Percentiles rank a stretch among this genome's conserved stretches.
Conservation (phyloP, 2,329 filamentous ascomycete species). For the Orbilia ellipsospora region DNA sequence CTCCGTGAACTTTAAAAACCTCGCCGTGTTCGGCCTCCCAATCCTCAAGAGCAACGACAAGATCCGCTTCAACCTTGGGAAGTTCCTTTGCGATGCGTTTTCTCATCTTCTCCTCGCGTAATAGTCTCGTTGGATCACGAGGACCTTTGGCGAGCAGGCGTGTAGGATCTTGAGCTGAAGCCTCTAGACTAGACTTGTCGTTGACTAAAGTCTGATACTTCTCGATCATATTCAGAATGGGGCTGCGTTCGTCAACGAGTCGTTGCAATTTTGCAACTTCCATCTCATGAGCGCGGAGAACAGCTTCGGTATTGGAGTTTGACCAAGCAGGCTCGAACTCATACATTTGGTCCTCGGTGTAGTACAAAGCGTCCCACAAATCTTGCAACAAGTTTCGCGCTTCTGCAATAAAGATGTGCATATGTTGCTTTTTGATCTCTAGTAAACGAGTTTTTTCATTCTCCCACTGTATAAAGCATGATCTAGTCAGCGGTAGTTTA, state of each 20-base stretch:
- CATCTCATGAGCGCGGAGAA: slow-evolving; percentile 92
- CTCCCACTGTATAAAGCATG: slow-evolving; percentile 77
- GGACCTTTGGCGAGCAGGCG: slow-evolving; percentile 91
- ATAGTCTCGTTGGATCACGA: slow-evolving; percentile 90
- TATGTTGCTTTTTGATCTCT: slow-evolving; percentile 92
- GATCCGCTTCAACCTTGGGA: slow-evolving; percentile 87
- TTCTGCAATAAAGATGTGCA: slow-evolving; percentile 96
- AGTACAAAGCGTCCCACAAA: slow-evolving; percentile 92
- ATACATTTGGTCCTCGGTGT: slow-evolving; percentile 98
- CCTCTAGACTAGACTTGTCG: slow-evolving; percentile 86
- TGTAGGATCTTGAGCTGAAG: slow-evolving; percentile 93
- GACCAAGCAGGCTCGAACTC: slow-evolving; percentile 91
- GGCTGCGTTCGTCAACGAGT: slow-evolving; percentile 85
- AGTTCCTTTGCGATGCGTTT: slow-evolving; percentile 97
- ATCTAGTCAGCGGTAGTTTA: slow-evolving; percentile 3
- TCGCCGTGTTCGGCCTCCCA: slow-evolving; percentile 96
- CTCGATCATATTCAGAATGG: slow-evolving; percentile 83
- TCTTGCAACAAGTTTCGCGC: slow-evolving; percentile 89
- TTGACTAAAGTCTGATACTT: slow-evolving; percentile 82
- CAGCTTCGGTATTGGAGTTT: slow-evolving; percentile 94
- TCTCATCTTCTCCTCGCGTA: slow-evolving; percentile 97
- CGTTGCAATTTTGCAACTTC: slow-evolving; percentile 85
- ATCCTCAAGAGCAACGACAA: slow-evolving; percentile 80
- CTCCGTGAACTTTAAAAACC: slow-evolving; percentile 91
- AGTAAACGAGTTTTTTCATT: slow-evolving; percentile 87